A percentile compares a stretch with the other conserved stretches of the same genome.
These are phyloP conservation scores for Fusarium concolor DNA, from an alignment of 2,329 filamentous ascomycete genomes.

Conservation along the genomic window DNA sequence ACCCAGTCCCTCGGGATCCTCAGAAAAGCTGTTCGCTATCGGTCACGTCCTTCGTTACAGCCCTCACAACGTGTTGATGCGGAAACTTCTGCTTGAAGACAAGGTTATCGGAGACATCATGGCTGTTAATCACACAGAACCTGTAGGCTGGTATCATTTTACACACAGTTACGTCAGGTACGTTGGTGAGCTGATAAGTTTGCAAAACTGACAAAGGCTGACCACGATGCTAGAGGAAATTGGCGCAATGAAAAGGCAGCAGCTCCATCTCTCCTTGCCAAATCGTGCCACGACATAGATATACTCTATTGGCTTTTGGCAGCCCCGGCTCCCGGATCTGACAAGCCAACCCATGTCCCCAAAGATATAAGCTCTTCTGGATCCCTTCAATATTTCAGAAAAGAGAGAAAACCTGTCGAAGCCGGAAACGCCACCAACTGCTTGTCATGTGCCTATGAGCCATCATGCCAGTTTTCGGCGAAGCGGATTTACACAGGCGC, in stretches of 20 bases:
- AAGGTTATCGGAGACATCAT: background rate
- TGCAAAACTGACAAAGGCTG: rapidly evolving
- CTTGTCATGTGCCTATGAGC: background rate
- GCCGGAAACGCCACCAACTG: background rate
- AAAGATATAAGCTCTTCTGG: conserved; percentile 3
- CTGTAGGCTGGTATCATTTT: background rate
- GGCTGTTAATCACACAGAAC: background rate
- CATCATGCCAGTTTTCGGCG: background rate
- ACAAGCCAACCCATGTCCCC: background rate
- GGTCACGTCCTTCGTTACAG: conserved; percentile 3
- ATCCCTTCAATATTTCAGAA: background rate
- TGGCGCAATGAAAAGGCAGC: conserved; percentile 2
- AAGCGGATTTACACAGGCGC: background rate
- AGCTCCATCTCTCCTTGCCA: background rate
- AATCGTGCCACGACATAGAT: background rate
- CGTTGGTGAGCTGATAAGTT: background rate
- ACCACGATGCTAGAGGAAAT: background rate
- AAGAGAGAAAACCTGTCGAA: background rate
- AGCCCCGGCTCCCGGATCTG: background rate
- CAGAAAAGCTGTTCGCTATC: background rate
- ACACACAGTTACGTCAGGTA: background rate
- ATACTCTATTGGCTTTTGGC: conserved; percentile 2
- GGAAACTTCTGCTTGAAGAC: background rate
- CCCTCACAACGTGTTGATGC: background rate
- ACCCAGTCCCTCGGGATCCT: background rate